A percentile compares a stretch with the other conserved stretches of the same genome.
Conservation (phyloP, 1,284 basidiomycete species). For the Ceratobasidium sp. region DNA sequence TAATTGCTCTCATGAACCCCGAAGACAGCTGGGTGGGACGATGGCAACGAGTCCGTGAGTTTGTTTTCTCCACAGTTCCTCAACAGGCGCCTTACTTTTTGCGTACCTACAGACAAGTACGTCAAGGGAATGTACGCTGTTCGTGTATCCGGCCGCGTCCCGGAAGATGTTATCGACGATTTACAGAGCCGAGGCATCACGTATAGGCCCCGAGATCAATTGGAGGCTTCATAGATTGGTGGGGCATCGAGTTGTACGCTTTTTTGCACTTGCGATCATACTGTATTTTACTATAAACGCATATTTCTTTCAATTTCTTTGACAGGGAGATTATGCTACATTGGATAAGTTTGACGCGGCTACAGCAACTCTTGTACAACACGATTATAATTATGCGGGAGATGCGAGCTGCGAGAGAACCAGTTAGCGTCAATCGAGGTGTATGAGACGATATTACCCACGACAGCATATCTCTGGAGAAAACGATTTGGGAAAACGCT, state of each 20-base stretch:
- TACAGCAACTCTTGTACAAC: slow-evolving; percentile 74
- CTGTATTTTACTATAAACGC: slow-evolving; percentile 22
- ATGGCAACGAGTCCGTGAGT: slow-evolving; percentile 91
- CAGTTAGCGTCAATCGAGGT: slow-evolving; percentile 13
- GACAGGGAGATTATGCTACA: neutral
- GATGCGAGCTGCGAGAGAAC: slow-evolving; percentile 64
- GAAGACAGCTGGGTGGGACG: slow-evolving; percentile 95
- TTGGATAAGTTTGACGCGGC: slow-evolving; percentile 4
- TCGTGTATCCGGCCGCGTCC: slow-evolving; percentile 87
- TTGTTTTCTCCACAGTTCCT: neutral
- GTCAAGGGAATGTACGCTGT: slow-evolving; percentile 90
- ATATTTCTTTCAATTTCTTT: neutral
- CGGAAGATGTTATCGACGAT: slow-evolving; percentile 86
- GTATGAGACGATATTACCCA: slow-evolving; percentile 51
- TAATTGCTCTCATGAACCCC: slow-evolving; percentile 90
- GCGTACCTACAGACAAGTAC: slow-evolving; percentile 75
- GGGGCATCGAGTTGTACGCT: neutral
- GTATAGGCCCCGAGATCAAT: slow-evolving; percentile 81
- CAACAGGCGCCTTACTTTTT: neutral
- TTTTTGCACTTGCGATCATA: neutral
- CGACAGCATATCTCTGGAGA: slow-evolving; percentile 85
- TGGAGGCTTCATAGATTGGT: slow-evolving; percentile 33
- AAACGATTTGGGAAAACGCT: slow-evolving; percentile 85
- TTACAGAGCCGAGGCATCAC: slow-evolving; percentile 81
- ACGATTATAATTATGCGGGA: slow-evolving; percentile 76